Evolutionary conservation across 352 stramenopile genomes (phyloP).

Genomic region (Phytophthora cajani): DNA sequence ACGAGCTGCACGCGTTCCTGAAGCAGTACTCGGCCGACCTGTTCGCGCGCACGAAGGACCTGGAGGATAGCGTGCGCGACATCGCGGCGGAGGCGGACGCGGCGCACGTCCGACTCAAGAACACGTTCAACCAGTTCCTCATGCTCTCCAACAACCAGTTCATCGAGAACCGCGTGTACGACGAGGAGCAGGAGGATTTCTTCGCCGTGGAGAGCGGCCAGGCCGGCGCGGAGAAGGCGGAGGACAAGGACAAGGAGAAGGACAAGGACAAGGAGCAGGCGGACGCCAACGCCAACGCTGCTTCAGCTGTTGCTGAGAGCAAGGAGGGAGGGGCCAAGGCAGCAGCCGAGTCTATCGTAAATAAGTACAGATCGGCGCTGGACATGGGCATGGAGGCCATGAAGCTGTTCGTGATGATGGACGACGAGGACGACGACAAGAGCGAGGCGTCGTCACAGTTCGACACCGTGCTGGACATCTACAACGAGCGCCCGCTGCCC

Average conservation of each 20-base stretch:
- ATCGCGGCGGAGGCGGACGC: constrained; percentile 71
- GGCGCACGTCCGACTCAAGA: constrained; percentile 77
- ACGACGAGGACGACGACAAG: constrained; percentile 70
- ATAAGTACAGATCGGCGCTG: constrained; percentile 75
- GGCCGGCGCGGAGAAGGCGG: background rate
- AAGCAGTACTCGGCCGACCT: constrained; percentile 70
- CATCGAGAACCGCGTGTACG: constrained; percentile 91
- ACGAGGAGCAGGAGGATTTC: constrained; percentile 85
- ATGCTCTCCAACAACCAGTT: constrained; percentile 90
- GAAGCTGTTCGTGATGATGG: constrained; percentile 86
- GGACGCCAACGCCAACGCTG: background rate
- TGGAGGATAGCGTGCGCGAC: constrained; percentile 78
- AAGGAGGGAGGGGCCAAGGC: constrained; percentile 37
- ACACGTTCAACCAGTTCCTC: constrained; percentile 90
- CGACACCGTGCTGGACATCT: constrained; percentile 86
- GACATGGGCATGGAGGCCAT: constrained; percentile 84
- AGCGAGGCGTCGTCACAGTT: constrained; percentile 64
- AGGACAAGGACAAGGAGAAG: constrained; percentile 7
- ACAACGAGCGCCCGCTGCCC: constrained; percentile 86
- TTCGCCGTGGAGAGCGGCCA: constrained; percentile 39
- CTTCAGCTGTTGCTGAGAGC: constrained; percentile 1
- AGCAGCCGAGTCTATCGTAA: constrained; percentile 65
- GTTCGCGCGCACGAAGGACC: constrained; percentile 72
- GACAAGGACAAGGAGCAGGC: constrained; percentile 6
- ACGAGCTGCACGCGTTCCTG: constrained; percentile 72